Evolutionary conservation across 208 protist species (phyloP).

Genomic region (Leishmania mexicana): DNA sequence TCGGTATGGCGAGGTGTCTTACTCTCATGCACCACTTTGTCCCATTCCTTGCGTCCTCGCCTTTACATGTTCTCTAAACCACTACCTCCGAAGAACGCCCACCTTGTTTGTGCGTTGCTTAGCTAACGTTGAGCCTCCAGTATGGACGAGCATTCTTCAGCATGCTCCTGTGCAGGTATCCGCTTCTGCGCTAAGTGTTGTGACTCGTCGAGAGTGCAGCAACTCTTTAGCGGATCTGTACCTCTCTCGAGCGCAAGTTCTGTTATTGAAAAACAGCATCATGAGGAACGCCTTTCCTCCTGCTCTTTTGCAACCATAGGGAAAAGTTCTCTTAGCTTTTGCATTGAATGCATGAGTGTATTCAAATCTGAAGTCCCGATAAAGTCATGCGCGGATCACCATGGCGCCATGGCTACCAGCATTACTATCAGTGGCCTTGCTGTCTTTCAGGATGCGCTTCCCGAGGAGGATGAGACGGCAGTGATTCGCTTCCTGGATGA

Average conservation of each 20-base stretch:
- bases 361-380: conserved; percentile 34
- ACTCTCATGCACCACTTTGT: not conserved
- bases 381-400: conserved; percentile 55
- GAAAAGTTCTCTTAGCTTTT: conserved; percentile 45
- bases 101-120: not conserved
- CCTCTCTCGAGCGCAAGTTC: conserved; percentile 29
- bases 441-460: conserved; percentile 50
- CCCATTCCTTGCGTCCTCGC: not conserved
- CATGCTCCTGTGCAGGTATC: conserved; percentile 75
- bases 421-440: conserved; percentile 48
- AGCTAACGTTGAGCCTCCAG: not conserved
- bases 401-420: not conserved
- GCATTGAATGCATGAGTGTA: conserved; percentile 43
- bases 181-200: conserved; percentile 69
- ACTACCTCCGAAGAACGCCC: not conserved
- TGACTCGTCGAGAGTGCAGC: conserved; percentile 50
- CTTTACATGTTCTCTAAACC: not conserved
- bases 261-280: conserved; percentile 59
- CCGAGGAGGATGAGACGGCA: conserved; percentile 46
- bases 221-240: conserved; percentile 43
- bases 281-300: conserved; percentile 64
- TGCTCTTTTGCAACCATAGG: conserved; percentile 64
- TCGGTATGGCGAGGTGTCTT: not conserved
- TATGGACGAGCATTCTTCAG: not conserved
- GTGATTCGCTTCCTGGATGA: conserved; percentile 70